Percentiles rank a stretch among this genome's conserved stretches.
Evolutionary conservation across 1,284 basidiomycete genomes (phyloP).

Genomic region (Fomitopsis schrenkii): DNA sequence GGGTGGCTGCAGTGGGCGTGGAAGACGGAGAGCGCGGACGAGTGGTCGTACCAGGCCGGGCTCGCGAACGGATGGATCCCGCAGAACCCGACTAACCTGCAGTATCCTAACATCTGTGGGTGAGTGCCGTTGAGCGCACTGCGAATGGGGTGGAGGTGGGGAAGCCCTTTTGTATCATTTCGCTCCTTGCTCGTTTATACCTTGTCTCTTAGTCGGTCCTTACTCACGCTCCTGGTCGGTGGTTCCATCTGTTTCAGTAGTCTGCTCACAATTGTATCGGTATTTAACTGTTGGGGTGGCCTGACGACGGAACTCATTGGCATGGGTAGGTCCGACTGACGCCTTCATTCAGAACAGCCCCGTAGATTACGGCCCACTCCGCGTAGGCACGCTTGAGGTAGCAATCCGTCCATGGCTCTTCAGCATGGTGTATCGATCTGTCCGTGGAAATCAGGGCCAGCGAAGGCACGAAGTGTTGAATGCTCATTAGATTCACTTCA

Average conservation of each 20-base stretch:
- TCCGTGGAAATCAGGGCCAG: no score
- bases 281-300: neutral
- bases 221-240: neutral
- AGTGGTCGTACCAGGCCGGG: slow-evolving; percentile 78
- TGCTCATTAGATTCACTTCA: no score
- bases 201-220: neutral
- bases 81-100: slow-evolving; percentile 43
- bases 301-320: no score
- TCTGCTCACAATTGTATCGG: neutral
- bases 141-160: neutral
- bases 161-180: neutral
- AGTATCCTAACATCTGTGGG: slow-evolving; percentile 48
- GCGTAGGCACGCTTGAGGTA: no score
- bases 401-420: no score
- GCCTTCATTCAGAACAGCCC: no score
- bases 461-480: no score
- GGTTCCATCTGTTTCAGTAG: neutral
- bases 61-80: slow-evolving; percentile 85
- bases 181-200: neutral
- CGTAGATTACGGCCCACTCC: no score
- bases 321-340: no score
- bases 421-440: no score
- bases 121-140: neutral
- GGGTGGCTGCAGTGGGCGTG: slow-evolving; percentile 72
- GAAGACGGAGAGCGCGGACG: slow-evolving; percentile 64